Evolutionary conservation across 2,329 filamentous ascomycete genomes (phyloP).

Genomic region (Cryphonectria nitschkei): DNA sequence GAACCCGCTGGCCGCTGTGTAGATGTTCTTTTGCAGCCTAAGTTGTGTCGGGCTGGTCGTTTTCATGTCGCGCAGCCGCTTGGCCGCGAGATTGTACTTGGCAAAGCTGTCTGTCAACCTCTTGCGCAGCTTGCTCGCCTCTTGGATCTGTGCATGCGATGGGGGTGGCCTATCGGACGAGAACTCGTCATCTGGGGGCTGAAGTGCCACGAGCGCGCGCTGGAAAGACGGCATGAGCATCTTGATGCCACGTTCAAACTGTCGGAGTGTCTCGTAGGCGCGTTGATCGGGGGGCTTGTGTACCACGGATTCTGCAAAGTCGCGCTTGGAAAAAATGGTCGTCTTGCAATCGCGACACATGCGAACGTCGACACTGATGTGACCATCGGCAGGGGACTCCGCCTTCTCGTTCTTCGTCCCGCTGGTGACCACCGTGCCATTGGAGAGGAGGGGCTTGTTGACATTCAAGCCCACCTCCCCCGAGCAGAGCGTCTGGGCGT

Average conservation of each 20-base stretch:
- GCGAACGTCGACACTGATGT: slow-evolving; percentile 77
- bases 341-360: slow-evolving; percentile 88
- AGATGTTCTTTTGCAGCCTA: slow-evolving; percentile 78
- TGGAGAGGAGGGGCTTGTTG: slow-evolving; percentile 33
- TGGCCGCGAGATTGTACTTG: slow-evolving; percentile 83
- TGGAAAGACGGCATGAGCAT: slow-evolving; percentile 84
- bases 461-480: slow-evolving; percentile 82
- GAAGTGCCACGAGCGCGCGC: slow-evolving; percentile 71
- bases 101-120: slow-evolving; percentile 85
- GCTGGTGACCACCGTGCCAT: slow-evolving; percentile 15
- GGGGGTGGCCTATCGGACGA: slow-evolving; percentile 47
- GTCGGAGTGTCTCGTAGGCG: slow-evolving; percentile 79
- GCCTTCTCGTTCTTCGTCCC: slow-evolving; percentile 47
- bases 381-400: slow-evolving; percentile 39
- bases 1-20: slow-evolving; percentile 80
- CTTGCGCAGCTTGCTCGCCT: slow-evolving; percentile 88
- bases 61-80: slow-evolving; percentile 77
- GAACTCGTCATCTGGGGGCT: slow-evolving; percentile 52
- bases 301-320: slow-evolving; percentile 73
- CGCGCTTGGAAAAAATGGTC: slow-evolving; percentile 66
- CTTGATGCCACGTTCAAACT: slow-evolving; percentile 87
- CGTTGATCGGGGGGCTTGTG: slow-evolving; percentile 75
- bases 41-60: slow-evolving; percentile 73
- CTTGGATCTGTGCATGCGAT: slow-evolving; percentile 71
- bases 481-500: slow-evolving; percentile 82